Evolutionary conservation across 1,284 basidiomycete species (phyloP).

Genomic region (Caloboletus firmus): DNA sequence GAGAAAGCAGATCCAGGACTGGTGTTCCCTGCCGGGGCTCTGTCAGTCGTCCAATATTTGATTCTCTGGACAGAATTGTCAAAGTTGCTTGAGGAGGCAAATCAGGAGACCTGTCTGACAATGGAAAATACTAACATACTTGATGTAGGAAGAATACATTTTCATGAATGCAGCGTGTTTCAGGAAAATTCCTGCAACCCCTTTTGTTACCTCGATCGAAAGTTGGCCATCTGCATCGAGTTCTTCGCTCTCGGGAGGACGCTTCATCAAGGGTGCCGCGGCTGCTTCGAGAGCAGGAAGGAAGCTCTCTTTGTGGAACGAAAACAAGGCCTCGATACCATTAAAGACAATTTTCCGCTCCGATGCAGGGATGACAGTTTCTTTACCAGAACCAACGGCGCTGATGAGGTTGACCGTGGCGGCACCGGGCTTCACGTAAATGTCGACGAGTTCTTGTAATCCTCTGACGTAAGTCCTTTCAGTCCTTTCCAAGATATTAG

Average conservation of each 20-base stretch:
- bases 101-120: slow-evolving; percentile 9
- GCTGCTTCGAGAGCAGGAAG: slow-evolving; percentile 85
- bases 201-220: slow-evolving; percentile 75
- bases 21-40: slow-evolving; percentile 39
- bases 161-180: slow-evolving; percentile 95
- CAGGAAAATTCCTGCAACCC: slow-evolving; percentile 87
- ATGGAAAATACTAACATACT: slow-evolving; percentile 52
- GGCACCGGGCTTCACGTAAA: slow-evolving; percentile 90
- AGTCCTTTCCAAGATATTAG: slow-evolving; percentile 55
- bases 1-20: slow-evolving; percentile 50
- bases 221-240: slow-evolving; percentile 71
- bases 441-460: slow-evolving; percentile 89
- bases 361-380: slow-evolving; percentile 80
- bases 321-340: slow-evolving; percentile 86
- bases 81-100: slow-evolving; percentile 65
- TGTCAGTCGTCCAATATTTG: slow-evolving; percentile 76
- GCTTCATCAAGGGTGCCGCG: slow-evolving; percentile 62
- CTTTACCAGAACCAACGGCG: slow-evolving; percentile 69
- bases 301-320: slow-evolving; percentile 91
- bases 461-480: slow-evolving; percentile 95
- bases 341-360: slow-evolving; percentile 94
- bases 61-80: slow-evolving; percentile 87
- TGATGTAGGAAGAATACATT: slow-evolving; percentile 97
- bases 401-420: slow-evolving; percentile 68
- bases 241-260: slow-evolving; percentile 44